Evolutionary conservation across 2,329 filamentous ascomycete species (phyloP).

Genomic region (Claviceps sp.): DNA sequence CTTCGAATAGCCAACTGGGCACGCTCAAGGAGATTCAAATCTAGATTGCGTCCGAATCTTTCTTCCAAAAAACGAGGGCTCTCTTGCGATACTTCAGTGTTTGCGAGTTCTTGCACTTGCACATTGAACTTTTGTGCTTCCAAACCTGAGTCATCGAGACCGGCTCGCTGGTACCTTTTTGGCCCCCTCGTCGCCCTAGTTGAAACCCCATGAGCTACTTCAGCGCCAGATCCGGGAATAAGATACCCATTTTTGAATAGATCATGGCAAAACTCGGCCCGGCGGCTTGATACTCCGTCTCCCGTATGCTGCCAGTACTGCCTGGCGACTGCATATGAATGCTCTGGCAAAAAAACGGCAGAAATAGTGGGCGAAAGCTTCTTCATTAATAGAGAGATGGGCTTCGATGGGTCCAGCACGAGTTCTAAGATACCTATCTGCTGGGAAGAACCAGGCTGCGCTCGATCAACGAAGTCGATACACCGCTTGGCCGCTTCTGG

Average conservation of each 20-base stretch:
- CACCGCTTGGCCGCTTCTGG: conserved; percentile 57
- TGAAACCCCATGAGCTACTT: conserved; percentile 14
- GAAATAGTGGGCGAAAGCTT: conserved; percentile 48
- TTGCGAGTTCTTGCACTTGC: conserved; percentile 6
- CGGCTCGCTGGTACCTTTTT: conserved; percentile 56
- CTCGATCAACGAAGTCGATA: conserved; percentile 53
- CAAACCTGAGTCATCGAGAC: conserved; percentile 17
- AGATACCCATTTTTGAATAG: conserved; percentile 58
- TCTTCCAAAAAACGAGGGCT: conserved; percentile 79
- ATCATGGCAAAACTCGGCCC: conserved; percentile 76
- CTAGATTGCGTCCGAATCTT: conserved; percentile 82
- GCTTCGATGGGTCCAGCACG: conserved; percentile 42
- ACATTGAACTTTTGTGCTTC: conserved; percentile 8
- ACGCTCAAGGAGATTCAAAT: conserved; percentile 61
- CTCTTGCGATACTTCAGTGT: conserved; percentile 40
- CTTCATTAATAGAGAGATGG: conserved; percentile 35
- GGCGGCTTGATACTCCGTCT: conserved; percentile 80
- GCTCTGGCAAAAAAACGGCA: conserved; percentile 57
- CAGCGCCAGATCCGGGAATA: conserved; percentile 16
- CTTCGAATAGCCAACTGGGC: conserved; percentile 77
- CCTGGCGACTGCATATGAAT: conserved; percentile 63
- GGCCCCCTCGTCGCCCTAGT: conserved; percentile 53
- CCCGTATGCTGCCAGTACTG: conserved; percentile 96
- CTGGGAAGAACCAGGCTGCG: conserved; percentile 33
- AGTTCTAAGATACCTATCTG: conserved; percentile 48